phyloP scores from a whole-genome alignment of 331 rosid species.

The Acacia concinna region DNA sequence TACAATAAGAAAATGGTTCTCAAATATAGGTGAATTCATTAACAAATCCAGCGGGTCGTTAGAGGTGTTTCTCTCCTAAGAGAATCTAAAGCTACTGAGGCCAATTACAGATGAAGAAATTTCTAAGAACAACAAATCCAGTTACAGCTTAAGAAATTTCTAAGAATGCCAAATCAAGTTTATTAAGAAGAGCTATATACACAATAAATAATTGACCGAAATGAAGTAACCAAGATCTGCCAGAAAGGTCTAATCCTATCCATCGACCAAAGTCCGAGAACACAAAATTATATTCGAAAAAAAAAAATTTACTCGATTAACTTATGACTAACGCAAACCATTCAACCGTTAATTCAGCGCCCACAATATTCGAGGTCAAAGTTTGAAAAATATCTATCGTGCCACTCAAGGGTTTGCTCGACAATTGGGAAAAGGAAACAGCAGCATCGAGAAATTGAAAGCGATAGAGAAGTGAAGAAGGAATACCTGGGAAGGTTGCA shows the following conservation, averaged over 20 bases:
- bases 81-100: background rate
- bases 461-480: background rate
- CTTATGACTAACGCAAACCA: background rate
- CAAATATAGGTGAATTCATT: background rate
- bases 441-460: background rate
- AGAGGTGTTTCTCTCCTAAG: background rate
- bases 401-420: background rate
- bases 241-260: conserved; percentile 15
- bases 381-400: background rate
- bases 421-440: background rate
- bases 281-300: background rate
- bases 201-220: background rate
- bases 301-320: background rate
- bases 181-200: background rate
- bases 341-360: background rate
- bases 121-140: background rate
- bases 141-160: background rate
- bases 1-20: background rate
- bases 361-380: background rate
- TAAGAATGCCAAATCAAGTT: background rate
- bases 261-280: background rate
- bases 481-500: conserved; percentile 50
- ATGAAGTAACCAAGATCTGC: conserved; percentile 25
- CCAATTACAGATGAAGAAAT: background rate
- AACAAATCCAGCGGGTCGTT: background rate